Conservation (phyloP, 2,329 filamentous ascomycete genomes). For the Zasmidium citrigriseum region DNA sequence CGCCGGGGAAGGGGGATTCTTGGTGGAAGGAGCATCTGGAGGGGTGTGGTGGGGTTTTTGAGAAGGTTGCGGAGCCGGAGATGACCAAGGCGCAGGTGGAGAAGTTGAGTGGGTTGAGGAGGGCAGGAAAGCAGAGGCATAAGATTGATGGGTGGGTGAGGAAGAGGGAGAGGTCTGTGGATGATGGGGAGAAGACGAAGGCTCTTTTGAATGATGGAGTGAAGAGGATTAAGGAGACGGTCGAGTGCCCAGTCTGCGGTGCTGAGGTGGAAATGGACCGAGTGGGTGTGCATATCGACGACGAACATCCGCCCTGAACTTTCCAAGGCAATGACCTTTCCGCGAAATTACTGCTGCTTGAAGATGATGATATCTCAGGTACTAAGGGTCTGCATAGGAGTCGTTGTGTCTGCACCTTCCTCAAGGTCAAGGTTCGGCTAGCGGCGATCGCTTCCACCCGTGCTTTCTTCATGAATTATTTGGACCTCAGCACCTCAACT, state of each 20-base stretch:
- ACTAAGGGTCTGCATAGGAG: too few species aligned
- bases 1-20: constrained; percentile 43
- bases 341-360: too few species aligned
- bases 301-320: constrained; percentile 16
- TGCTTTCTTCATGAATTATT: too few species aligned
- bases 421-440: too few species aligned
- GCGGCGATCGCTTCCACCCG: too few species aligned
- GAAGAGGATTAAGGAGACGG: constrained; percentile 14
- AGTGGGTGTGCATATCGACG: constrained; percentile 45
- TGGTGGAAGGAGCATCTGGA: constrained; percentile 44
- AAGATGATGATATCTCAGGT: too few species aligned
- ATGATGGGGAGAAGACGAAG: constrained; percentile 6
- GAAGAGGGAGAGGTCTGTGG: background rate
- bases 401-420: too few species aligned
- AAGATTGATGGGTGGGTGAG: constrained; percentile 45
- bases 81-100: constrained; percentile 44
- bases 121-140: constrained; percentile 46
- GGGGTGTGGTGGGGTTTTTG: constrained; percentile 45
- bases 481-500: too few species aligned
- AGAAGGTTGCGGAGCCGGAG: constrained; percentile 45
- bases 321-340: too few species aligned
- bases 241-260: constrained; percentile 44
- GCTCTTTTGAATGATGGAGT: constrained; percentile 8
- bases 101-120: constrained; percentile 40
- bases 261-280: constrained; percentile 29